Base-by-base conservation (phyloP, 2,329 filamentous ascomycete species). In the Fusarium anguioides region DNA sequence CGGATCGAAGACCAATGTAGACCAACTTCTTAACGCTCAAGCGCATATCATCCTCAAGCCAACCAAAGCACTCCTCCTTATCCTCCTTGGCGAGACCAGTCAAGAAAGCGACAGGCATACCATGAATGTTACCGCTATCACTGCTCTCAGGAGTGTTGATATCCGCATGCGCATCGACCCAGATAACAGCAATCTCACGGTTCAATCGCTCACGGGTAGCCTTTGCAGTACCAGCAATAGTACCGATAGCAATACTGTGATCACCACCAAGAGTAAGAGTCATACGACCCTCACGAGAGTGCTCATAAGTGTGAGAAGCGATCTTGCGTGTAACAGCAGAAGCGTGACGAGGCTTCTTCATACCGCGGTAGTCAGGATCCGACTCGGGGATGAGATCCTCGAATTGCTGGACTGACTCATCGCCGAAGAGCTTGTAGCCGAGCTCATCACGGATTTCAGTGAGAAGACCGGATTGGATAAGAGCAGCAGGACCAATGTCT, bases 101-200 rank as follows among this genome's bases (percentile, higher is more conserved):
- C 70, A 97, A 79, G 80, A 98, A 99, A 5, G 93, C 89, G 35
- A 98, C 92, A 4, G 96, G 96, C 96, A 99, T 99, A 72, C 96
- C 96, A 81, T 99, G 96, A 66, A 99, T 91, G 81, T 98, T 98
- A 31, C 96, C 96, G 70, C 91, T 96, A 39, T 86, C 91, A 69
- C 91, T 95, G 45, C 88, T 91, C 86, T 98, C 94, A 51, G 95
- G 96, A 2, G 92, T 94, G 82, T 99, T 99, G 84, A 99, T 97
- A 79, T 99, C 96, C 53, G 95, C 91, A 80, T 99, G 96, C 24
- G 96, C 96, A 80, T 99, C 96, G 29, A 99, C 96, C 96, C 96
- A 99, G 78, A 99, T 96, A 58, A 99, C 93, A 14, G 94, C 96
- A 66, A 97, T 89, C 73, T 98, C 95, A 55, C 91, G 86, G 41